Evolutionary conservation across 2,329 filamentous ascomycete genomes (phyloP).

Genomic region (Paecilomyces sp.): DNA sequence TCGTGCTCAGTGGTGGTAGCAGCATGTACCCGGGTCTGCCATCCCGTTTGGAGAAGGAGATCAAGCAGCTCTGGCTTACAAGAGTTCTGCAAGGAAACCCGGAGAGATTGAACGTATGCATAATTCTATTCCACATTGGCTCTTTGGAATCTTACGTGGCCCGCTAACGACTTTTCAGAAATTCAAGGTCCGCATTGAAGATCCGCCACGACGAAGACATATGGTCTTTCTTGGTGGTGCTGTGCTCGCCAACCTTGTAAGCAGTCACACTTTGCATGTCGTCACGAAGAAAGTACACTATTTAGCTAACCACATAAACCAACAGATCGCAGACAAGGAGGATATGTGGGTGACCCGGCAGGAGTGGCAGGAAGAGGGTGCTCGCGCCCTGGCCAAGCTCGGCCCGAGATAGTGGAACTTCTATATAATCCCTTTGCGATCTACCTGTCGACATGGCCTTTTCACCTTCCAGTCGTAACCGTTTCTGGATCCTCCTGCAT

Average conservation of each 20-base stretch:
- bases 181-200: constrained; percentile 99
- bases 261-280: constrained; percentile 19
- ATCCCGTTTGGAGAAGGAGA: constrained; percentile 90
- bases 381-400: constrained; percentile 80
- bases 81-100: constrained; percentile 85
- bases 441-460: not conserved
- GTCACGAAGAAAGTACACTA: not conserved
- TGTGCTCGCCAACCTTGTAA: constrained; percentile 84
- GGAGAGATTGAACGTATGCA: constrained; percentile 66
- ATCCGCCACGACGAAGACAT: constrained; percentile 88
- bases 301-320: constrained; percentile 7
- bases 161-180: constrained; percentile 48
- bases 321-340: constrained; percentile 89
- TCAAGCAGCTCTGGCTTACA: constrained; percentile 98
- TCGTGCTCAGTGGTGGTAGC: constrained; percentile 91
- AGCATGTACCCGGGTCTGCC: constrained; percentile 99
- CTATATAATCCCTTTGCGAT: constrained; percentile 5
- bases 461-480: not conserved
- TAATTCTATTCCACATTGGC: constrained; percentile 2
- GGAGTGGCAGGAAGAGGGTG: constrained; percentile 93
- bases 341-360: constrained; percentile 98
- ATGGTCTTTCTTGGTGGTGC: constrained; percentile 99
- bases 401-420: constrained; percentile 62
- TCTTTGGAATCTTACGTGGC: not conserved
- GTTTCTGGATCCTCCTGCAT: not conserved